Evolutionary conservation across 73 alveolate species (phyloP).

Genomic region (Stentor coeruleus): DNA sequence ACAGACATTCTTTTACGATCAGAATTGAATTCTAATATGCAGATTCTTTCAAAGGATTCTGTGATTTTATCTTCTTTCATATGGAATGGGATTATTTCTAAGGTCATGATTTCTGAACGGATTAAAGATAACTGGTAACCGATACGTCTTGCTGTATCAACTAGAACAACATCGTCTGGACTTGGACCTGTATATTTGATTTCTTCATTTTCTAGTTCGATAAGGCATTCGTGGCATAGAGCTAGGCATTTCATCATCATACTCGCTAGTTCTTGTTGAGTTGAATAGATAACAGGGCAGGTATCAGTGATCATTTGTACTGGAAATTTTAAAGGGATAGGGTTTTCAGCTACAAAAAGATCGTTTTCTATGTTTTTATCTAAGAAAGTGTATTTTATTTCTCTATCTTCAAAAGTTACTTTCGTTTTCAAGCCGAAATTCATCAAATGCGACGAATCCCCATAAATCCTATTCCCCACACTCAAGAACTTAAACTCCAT

Average conservation of each 20-base stretch:
- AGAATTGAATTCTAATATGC: slow-evolving; percentile 84
- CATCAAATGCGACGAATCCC: slow-evolving; percentile 33
- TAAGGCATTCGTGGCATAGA: slow-evolving; percentile 75
- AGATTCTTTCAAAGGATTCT: slow-evolving; percentile 57
- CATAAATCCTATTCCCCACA: slow-evolving; percentile 41
- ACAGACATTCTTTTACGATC: slow-evolving; percentile 94
- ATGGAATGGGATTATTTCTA: slow-evolving; percentile 35
- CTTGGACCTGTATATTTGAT: slow-evolving; percentile 75
- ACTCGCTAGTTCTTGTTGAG: background rate
- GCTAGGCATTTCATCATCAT: slow-evolving; percentile 52
- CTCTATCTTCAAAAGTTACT: slow-evolving; percentile 37
- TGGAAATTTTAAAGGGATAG: slow-evolving; percentile 50
- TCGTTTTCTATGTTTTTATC: slow-evolving; percentile 69
- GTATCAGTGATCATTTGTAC: background rate
- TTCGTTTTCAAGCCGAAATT: too few species aligned
- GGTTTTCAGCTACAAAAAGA: slow-evolving; percentile 69
- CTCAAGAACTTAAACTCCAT: slow-evolving; percentile 61
- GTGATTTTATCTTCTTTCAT: slow-evolving; percentile 33
- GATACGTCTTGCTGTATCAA: slow-evolving; percentile 84
- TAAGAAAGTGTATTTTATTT: too few species aligned
- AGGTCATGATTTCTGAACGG: slow-evolving; percentile 27
- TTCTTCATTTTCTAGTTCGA: slow-evolving; percentile 44
- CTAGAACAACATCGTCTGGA: slow-evolving; percentile 89
- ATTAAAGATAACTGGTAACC: slow-evolving; percentile 68
- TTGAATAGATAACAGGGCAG: background rate